Percentiles rank a stretch among this genome's conserved stretches.
Conservation (phyloP, 2,329 filamentous ascomycete genomes). For the Fusarium pseudonygamai region DNA sequence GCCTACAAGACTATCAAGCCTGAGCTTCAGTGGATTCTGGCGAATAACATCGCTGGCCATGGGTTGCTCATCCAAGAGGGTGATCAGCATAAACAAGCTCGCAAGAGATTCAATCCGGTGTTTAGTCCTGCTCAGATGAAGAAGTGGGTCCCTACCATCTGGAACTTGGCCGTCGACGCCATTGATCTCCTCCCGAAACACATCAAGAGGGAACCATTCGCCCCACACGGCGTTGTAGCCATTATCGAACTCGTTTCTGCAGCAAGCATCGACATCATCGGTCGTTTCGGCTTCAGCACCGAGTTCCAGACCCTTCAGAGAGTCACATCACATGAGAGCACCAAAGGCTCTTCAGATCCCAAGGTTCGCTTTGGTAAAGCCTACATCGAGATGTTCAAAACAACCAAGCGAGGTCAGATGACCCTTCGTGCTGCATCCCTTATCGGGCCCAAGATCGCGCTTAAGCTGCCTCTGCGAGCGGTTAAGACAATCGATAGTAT, state of each 20-base stretch:
- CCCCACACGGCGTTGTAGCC: rapidly evolving
- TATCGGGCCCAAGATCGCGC: not conserved
- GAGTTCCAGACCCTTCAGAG: not conserved
- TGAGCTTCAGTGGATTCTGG: not conserved
- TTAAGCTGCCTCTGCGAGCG: not conserved
- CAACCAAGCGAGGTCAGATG: not conserved
- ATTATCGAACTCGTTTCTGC: not conserved
- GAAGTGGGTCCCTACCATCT: not conserved
- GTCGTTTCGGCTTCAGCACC: not conserved
- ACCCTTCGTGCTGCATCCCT: not conserved
- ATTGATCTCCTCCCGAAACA: not conserved
- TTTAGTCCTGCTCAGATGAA: not conserved
- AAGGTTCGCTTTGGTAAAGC: not conserved
- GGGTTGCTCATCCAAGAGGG: not conserved
- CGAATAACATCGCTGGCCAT: not conserved
- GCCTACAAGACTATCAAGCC: not conserved
- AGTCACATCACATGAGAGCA: not conserved
- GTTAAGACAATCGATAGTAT: not conserved
- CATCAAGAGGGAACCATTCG: rapidly evolving
- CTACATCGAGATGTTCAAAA: not conserved
- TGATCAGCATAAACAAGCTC: not conserved
- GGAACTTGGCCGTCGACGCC: not conserved
- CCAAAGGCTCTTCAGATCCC: not conserved
- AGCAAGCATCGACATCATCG: not conserved
- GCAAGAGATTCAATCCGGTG: not conserved